Percentiles rank a stretch among this genome's conserved stretches.
phyloP scores from a whole-genome alignment of 306 rosid genomes.

The Leucaena leucocephala region DNA sequence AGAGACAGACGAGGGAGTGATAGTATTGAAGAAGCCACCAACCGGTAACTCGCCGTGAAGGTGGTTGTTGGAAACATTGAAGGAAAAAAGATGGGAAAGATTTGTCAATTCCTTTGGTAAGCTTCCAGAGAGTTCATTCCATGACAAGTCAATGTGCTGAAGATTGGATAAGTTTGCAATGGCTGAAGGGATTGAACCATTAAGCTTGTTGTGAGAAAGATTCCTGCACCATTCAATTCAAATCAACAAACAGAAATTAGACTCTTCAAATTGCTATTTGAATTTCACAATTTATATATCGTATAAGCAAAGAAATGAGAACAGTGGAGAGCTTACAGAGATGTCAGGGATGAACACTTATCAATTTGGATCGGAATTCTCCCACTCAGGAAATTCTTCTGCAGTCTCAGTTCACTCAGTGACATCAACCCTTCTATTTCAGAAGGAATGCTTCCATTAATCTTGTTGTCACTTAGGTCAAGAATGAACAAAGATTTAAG shows the following conservation, averaged over 20 bases:
- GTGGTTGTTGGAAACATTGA: constrained; percentile 79
- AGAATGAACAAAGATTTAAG: constrained; percentile 58
- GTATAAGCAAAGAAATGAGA: constrained; percentile 8
- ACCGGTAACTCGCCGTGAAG: constrained; percentile 89
- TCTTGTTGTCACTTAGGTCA: constrained; percentile 73
- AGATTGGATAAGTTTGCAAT: constrained; percentile 77
- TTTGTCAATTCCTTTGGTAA: constrained; percentile 84
- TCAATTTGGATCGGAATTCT: constrained; percentile 68
- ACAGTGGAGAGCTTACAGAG: constrained; percentile 64
- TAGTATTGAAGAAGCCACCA: constrained; percentile 93
- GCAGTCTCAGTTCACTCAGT: constrained; percentile 74
- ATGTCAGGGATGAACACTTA: constrained; percentile 64
- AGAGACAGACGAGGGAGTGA: constrained; percentile 67
- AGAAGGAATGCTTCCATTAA: constrained; percentile 81
- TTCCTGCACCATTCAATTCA: constrained; percentile 59
- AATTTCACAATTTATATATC: constrained; percentile 9
- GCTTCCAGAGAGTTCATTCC: constrained; percentile 79
- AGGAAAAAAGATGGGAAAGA: constrained; percentile 77
- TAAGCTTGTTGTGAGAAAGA: constrained; percentile 80
- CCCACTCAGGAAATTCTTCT: constrained; percentile 73
- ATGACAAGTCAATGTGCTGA: constrained; percentile 75
- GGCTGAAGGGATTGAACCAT: constrained; percentile 72
- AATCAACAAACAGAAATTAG: constrained; percentile 26
- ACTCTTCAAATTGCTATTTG: constrained; percentile 3
- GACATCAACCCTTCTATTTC: constrained; percentile 72